Conservation (phyloP, 2,329 filamentous ascomycete genomes). For the Graphium sp. region DNA sequence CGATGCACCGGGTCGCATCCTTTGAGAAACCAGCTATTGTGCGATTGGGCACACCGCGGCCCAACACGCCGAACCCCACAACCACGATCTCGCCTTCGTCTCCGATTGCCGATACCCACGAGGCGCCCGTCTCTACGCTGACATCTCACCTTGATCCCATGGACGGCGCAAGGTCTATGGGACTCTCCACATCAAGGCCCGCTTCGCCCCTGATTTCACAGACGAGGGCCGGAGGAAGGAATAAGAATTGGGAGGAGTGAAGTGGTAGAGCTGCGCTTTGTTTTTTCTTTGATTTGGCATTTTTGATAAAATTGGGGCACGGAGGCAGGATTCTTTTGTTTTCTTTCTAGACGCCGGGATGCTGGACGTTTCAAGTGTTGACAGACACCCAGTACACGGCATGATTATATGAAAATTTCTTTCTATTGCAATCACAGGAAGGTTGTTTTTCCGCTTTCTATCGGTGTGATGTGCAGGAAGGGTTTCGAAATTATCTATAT, state of each 20-base stretch:
- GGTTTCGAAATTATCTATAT: too few species aligned
- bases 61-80: background rate
- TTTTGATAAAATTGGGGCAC: background rate
- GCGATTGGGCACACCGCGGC: slow-evolving; percentile 18
- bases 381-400: too few species aligned
- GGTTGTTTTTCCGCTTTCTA: too few species aligned
- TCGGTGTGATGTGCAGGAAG: too few species aligned
- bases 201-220: slow-evolving; percentile 24
- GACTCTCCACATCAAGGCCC: slow-evolving; percentile 27
- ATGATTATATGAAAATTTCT: too few species aligned
- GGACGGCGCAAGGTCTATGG: slow-evolving; percentile 18
- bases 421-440: too few species aligned
- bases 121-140: background rate
- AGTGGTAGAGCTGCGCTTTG: slow-evolving; percentile 3
- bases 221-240: slow-evolving; percentile 19
- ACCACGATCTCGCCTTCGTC: background rate
- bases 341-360: background rate
- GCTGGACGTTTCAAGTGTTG: slow-evolving; percentile 1
- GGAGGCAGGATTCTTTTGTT: background rate
- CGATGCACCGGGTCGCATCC: slow-evolving; percentile 50
- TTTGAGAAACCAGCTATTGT: slow-evolving; percentile 62
- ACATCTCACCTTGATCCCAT: slow-evolving; percentile 17
- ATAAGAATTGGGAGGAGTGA: slow-evolving; percentile 20
- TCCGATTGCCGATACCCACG: background rate
- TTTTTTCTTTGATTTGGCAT: slow-evolving; percentile 5